Evolutionary conservation across 164 flowering plant species (phyloP), one percentile per base, ranked within the genome.

Genomic region (Vitis rupestris): DNA sequence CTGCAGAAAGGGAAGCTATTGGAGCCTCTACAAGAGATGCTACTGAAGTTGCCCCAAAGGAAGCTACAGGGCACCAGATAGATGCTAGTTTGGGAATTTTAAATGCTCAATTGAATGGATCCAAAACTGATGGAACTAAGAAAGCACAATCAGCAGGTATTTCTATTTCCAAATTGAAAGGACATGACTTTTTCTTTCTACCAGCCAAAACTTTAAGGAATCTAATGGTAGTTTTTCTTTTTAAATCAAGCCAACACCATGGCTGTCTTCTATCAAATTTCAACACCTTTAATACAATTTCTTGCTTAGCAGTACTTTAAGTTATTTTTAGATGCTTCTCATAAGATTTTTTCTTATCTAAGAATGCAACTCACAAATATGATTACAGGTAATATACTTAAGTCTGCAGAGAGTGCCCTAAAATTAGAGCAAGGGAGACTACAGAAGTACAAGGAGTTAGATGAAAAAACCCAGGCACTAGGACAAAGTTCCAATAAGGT

Each of bases 401-500:
- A 76, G 73, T 86, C 84, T 73, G 73, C 93, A 30, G 78, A 85
- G 76, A 86, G 68, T 82, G 91, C 92, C 55, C 56, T 88, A 19
- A 82, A 75, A 56, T 13, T 79, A 65, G 97, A 91, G 84, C 82
- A 72, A 71, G 81, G 49, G 68, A 88, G 95, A 72, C 63, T 76
- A 12, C 75, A 71, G 61, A 87, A 74, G 75, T 77, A 80, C n/a
- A 76, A 82, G 53, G 85, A 84, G 75, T 23, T 89, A 12, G 80
- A 68, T 50, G 88, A 80, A 17, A 71, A 51, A 55, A 87, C 82
- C 73, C 75, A 81, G 65, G 51, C 76, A 63, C 44, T 88, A 61
- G 76, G 67, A 69, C 69, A 67, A 65, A 66, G 81, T 63, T 70
- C 83, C 15, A 79, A 80, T 64, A 76, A 79, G 93, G 98, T 90